Conservation (phyloP, 208 protist genomes). For the Crithidia fasciculata region DNA sequence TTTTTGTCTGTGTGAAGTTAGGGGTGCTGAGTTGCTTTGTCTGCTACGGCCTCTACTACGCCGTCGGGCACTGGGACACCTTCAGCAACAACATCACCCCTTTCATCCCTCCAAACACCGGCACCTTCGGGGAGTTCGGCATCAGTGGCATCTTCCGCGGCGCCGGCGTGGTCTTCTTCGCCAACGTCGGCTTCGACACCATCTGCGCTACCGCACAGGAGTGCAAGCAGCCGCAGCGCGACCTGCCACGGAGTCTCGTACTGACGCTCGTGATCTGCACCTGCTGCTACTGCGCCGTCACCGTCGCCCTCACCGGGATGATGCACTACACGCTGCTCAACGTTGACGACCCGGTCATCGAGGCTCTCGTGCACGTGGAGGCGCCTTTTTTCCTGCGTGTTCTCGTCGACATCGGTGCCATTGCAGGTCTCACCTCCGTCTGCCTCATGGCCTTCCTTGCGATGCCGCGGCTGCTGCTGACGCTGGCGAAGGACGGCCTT, state of each 20-base stretch:
- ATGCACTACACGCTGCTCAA: constrained; percentile 21
- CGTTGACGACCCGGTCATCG: constrained; percentile 22
- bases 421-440: constrained; percentile 18
- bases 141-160: constrained; percentile 31
- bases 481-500: constrained; percentile 19
- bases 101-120: constrained; percentile 15
- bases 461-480: constrained; percentile 27
- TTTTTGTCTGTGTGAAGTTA: constrained; percentile 20
- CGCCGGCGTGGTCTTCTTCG: constrained; percentile 27
- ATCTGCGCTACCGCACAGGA: constrained; percentile 32
- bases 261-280: constrained; percentile 20
- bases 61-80: constrained; percentile 22
- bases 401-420: constrained; percentile 23
- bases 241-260: constrained; percentile 23
- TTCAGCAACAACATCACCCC: constrained; percentile 21
- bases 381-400: constrained; percentile 14
- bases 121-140: constrained; percentile 19
- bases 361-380: constrained; percentile 22
- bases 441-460: constrained; percentile 23
- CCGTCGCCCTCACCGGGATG: constrained; percentile 22
- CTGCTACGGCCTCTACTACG: constrained; percentile 23
- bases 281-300: constrained; percentile 25
- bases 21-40: constrained; percentile 29
- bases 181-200: constrained; percentile 33
- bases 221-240: constrained; percentile 27